phyloP scores from a whole-genome alignment of 2,329 filamentous ascomycete genomes.

The Coleophoma crateriformis region DNA sequence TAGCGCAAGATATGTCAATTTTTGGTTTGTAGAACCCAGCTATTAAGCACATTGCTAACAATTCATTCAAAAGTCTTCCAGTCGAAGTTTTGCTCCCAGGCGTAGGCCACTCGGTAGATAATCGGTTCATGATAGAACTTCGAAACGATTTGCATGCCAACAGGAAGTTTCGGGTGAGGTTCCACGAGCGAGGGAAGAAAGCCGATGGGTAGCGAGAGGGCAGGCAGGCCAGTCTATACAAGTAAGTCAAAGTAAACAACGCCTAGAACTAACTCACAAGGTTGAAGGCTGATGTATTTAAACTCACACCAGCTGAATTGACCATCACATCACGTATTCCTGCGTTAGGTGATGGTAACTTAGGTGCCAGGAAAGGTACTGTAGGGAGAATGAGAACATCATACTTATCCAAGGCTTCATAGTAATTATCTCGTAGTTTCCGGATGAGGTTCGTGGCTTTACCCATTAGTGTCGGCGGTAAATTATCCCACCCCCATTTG shows the following conservation, averaged over 20 bases:
- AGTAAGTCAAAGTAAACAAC: slow-evolving; percentile 30
- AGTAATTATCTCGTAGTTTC: slow-evolving; percentile 37
- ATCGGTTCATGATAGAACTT: slow-evolving; percentile 41
- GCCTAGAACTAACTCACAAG: slow-evolving; percentile 45
- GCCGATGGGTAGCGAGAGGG: slow-evolving; percentile 8
- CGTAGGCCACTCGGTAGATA: slow-evolving; percentile 35
- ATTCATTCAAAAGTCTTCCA: too few relatives aligned
- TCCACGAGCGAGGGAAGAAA: too few relatives aligned
- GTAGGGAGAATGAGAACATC: slow-evolving; percentile 42
- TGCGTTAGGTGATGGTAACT: slow-evolving; percentile 31
- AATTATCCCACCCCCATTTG: too few relatives aligned
- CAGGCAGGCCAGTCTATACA: slow-evolving; percentile 31
- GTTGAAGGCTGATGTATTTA: slow-evolving; percentile 51
- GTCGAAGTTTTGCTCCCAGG: slow-evolving; percentile 30
- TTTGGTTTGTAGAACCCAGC: too few relatives aligned
- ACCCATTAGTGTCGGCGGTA: slow-evolving; percentile 33
- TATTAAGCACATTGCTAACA: too few relatives aligned
- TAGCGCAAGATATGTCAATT: too few relatives aligned
- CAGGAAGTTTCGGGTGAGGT: slow-evolving; percentile 32
- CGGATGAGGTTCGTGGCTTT: slow-evolving; percentile 40
- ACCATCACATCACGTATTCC: slow-evolving; percentile 34
- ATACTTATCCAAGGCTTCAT: slow-evolving; percentile 29
- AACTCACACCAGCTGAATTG: slow-evolving; percentile 45
- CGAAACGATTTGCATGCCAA: slow-evolving; percentile 49
- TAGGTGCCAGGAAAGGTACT: slow-evolving; percentile 38